Base-by-base conservation (phyloP, 1,139 yeast genomes). In the Hemisphaericaspora xylanilytica region DNA sequence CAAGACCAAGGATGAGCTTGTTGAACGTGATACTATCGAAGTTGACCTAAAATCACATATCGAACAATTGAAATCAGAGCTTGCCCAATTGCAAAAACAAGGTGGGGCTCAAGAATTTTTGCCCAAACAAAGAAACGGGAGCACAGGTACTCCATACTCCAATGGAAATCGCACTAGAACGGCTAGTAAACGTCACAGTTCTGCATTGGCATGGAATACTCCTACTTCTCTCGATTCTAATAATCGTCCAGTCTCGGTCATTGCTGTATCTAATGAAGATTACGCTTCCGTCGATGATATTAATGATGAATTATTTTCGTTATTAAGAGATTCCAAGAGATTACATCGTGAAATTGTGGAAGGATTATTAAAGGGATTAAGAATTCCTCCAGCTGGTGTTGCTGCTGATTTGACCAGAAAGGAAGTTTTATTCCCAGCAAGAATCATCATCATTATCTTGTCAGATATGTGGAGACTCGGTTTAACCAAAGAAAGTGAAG, bases 381-480 rank as follows among this genome's bases (percentile, higher is more conserved):
- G 82, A 65, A 80, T 90, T 40, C 97, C 98, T 32, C 77, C 80
- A 14, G 87, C 95, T 20, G 82, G 90, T 42, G 86, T 86, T 49
- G 87, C 89, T 37, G 82, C 87, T 33, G 89, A 85, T 56, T 73
- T 88, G 49, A 81, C 94, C 12, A 77, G 89, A 55, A 88, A 90
- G 60, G 98, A 94, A 61, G 95, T 92, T 27, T 73, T 92, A 39
- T 92, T 89, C 81, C 99, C 98, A 31, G 95, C 97, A 2, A 83
- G 97, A 69, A 87, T 92, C 46, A 83, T 92, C 53, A 90, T 92
- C 52, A 85, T 94, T 48, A 85, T 92, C 32, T 75, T 92, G 46
- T 84, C 95, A 53, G 98, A 94, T 62, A 89, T 92, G 98, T 92
- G 99, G 99, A 80, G 97, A 64, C 73, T 90, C 42, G 97, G 98